A percentile compares a stretch with the other conserved stretches of the same genome.
Conservation (phyloP, 2,329 filamentous ascomycete species). For the Neonectria hederae region DNA sequence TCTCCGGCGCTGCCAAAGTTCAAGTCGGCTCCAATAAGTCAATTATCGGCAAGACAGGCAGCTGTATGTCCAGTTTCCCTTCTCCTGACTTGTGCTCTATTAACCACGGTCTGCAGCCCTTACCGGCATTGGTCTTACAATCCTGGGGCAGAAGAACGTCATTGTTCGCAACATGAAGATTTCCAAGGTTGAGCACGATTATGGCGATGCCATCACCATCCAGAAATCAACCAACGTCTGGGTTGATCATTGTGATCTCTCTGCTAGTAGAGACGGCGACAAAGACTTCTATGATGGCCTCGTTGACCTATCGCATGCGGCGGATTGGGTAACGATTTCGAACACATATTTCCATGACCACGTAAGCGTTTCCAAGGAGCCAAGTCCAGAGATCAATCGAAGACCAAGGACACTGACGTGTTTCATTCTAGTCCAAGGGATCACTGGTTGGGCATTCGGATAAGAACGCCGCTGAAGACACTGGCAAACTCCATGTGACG, state of each 20-base stretch:
- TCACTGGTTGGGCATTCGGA: constrained; percentile 70
- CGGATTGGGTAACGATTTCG: constrained; percentile 55
- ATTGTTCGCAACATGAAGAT: constrained; percentile 67
- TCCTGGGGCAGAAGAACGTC: constrained; percentile 54
- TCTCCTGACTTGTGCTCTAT: not conserved
- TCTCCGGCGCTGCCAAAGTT: constrained; percentile 37
- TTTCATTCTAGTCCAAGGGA: constrained; percentile 55
- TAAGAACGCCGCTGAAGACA: constrained; percentile 65
- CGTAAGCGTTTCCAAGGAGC: constrained; percentile 5
- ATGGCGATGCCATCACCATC: constrained; percentile 62
- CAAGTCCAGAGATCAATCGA: not conserved
- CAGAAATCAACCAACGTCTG: constrained; percentile 59
- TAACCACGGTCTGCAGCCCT: constrained; percentile 25
- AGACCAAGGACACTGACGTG: not conserved
- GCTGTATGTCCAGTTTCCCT: constrained; percentile 21
- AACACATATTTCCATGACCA: constrained; percentile 56
- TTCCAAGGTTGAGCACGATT: constrained; percentile 55
- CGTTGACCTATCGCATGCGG: constrained; percentile 55
- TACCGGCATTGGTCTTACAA: constrained; percentile 32
- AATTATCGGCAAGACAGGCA: constrained; percentile 35
- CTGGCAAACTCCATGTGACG: constrained; percentile 65
- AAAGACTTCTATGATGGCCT: constrained; percentile 58
- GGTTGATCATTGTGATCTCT: constrained; percentile 58
- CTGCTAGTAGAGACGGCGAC: constrained; percentile 47
- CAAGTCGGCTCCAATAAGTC: constrained; percentile 37